Base-by-base conservation (phyloP, 257 asterid species). In the Perilla frutescens region DNA sequence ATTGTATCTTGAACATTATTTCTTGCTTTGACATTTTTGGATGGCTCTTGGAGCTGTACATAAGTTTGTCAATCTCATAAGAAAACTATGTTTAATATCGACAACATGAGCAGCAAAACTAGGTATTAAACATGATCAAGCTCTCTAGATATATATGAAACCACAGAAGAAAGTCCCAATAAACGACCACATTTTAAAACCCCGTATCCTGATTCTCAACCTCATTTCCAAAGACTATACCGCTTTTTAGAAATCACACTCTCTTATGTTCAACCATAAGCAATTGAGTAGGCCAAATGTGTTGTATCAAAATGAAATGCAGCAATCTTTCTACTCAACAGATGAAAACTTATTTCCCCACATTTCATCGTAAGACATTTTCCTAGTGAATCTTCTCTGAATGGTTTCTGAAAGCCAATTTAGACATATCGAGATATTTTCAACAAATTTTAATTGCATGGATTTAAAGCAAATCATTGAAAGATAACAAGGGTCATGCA, bases 11-110 rank as follows among this genome's bases (percentile, higher is more conserved):
- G 26, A 20, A 31, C 50, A 39, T 54, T 49, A 67, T 29, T 75
- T 75, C 70, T 75, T 67, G 74, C 74, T 59, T 40, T 64, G 72
- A 51, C 57, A 48, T 75, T 75, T 75, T 29, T 75, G 70, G 70
- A 59, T 26, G 37, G 79, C 66, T 75, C 79, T 67, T 58, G 79
- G 79, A 67, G 75, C 79, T 75, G 74, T 49, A 70, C 40, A 37
- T 20, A 58, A 58, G 48, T 74, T 74, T 3, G 40, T 43, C 39
- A 74, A 59, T 53, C 15, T 50, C 64, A 62, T 66, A 6, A 71
- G 62, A 36, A 20, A 37, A 47, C 62, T 70, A 61, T 11, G 39
- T 49, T 70, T 43, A 8, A 44, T 57, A 20, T 8, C 14, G 26
- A 41, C n/a, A 41, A 0, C 2, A 12, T 20, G 13, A 60, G 13